A percentile compares a stretch with the other conserved stretches of the same genome.
Conservation (phyloP, 1,284 basidiomycete genomes). For the Bondarzewia mesenterica region DNA sequence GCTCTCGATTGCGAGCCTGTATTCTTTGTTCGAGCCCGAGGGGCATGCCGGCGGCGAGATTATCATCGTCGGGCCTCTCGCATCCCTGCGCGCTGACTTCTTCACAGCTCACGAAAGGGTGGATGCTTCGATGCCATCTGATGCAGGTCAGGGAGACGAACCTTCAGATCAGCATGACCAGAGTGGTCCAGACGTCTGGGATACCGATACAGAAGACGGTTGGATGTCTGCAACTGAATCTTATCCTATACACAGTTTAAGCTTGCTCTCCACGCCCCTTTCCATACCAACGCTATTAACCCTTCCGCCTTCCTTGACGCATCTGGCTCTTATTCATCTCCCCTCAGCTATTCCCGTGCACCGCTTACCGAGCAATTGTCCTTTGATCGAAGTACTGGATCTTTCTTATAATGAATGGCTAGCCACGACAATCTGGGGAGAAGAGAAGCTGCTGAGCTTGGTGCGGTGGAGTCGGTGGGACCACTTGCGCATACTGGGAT, state of each 20-base stretch:
- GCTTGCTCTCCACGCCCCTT: constrained; percentile 25
- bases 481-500: constrained; percentile 41
- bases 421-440: constrained; percentile 19
- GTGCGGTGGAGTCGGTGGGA: constrained; percentile 50
- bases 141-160: not conserved
- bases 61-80: constrained; percentile 48
- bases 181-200: constrained; percentile 1
- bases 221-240: constrained; percentile 7
- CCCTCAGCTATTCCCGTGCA: constrained; percentile 37
- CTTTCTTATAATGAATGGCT: constrained; percentile 65
- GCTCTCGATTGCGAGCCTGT: constrained; percentile 37
- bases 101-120: constrained; percentile 27
- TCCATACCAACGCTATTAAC: constrained; percentile 30
- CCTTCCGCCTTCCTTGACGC: constrained; percentile 51
- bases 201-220: constrained; percentile 4
- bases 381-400: constrained; percentile 53
- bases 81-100: constrained; percentile 32
- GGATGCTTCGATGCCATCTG: constrained; percentile 11
- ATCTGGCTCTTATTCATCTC: constrained; percentile 45
- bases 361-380: constrained; percentile 50
- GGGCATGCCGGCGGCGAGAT: constrained; percentile 54
- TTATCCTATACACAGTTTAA: constrained; percentile 20
- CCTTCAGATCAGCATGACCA: constrained; percentile 13
- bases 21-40: constrained; percentile 36
- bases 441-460: constrained; percentile 33